Conservation (phyloP, 2,329 filamentous ascomycete species). For the Diplodia scrobiculata region DNA sequence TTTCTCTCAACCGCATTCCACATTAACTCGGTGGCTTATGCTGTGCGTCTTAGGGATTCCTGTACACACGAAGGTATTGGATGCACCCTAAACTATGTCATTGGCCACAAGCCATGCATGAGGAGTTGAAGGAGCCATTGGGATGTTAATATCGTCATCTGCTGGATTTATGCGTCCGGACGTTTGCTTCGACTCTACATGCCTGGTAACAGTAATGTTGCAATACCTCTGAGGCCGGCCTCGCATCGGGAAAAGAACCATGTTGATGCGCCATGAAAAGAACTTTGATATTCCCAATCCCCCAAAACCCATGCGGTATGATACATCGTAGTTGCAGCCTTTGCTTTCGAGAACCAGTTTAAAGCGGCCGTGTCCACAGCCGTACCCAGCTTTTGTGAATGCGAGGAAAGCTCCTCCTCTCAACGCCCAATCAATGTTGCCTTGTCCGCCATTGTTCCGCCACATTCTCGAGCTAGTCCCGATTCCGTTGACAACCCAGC, state of each 20-base stretch:
- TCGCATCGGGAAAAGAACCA: too few species aligned
- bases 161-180: too few species aligned
- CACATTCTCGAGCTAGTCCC: background rate
- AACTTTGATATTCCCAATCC: constrained; percentile 11
- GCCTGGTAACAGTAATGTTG: too few species aligned
- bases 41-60: background rate
- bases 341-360: constrained; percentile 7
- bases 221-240: too few species aligned
- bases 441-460: background rate
- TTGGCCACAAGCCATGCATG: too few species aligned
- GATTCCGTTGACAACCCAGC: background rate
- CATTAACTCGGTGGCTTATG: background rate
- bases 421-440: background rate
- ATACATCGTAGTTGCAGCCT: constrained; percentile 17
- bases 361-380: background rate
- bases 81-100: too few species aligned
- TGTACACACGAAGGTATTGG: too few species aligned
- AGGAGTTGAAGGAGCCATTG: too few species aligned
- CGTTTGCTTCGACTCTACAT: too few species aligned
- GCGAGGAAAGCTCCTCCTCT: background rate
- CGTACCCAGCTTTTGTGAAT: background rate
- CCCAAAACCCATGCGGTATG: constrained; percentile 21
- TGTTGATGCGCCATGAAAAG: constrained; percentile 15
- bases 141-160: too few species aligned
- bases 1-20: background rate